A percentile compares a stretch with the other conserved stretches of the same genome.
Evolutionary conservation across 148 eudicot species (phyloP).

Genomic region (Euryodendron excelsum): DNA sequence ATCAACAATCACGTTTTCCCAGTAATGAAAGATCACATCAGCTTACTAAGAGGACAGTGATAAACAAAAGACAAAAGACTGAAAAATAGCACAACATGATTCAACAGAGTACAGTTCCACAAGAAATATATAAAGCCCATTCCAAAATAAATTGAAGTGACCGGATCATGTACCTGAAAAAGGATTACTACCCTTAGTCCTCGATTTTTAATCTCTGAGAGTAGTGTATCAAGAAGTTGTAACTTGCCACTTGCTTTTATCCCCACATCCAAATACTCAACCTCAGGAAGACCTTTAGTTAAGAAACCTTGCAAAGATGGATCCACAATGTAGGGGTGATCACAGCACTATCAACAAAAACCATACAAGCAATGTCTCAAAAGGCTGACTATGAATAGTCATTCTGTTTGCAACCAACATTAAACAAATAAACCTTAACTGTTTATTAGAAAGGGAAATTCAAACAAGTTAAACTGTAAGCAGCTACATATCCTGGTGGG

Average conservation of each 20-base stretch:
- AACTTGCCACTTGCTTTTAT: conserved; percentile 86
- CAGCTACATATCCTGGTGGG: neutral
- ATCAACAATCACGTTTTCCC: neutral
- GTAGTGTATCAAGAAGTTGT: conserved; percentile 60
- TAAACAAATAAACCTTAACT: neutral
- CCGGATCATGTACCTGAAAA: conserved; percentile 52
- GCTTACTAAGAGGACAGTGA: neutral
- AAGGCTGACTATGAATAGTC: neutral
- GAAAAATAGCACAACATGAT: neutral
- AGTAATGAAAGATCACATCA: neutral
- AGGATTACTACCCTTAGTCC: conserved; percentile 56
- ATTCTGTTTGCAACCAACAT: neutral
- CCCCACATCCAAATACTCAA: conserved; percentile 52
- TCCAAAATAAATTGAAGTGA: neutral
- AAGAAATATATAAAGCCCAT: neutral
- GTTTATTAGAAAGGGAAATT: neutral
- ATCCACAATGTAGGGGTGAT: conserved; percentile 79
- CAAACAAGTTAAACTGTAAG: neutral
- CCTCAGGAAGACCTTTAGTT: conserved; percentile 36
- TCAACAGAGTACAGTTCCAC: neutral
- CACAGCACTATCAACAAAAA: conserved; percentile 64
- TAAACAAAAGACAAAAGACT: too few species aligned
- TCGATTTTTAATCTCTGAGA: conserved; percentile 47
- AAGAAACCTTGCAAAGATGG: conserved; percentile 39
- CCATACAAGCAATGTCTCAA: conserved; percentile 2